Conservation (phyloP, 2,329 filamentous ascomycete species). For the Cercospora zeae-maydis region DNA sequence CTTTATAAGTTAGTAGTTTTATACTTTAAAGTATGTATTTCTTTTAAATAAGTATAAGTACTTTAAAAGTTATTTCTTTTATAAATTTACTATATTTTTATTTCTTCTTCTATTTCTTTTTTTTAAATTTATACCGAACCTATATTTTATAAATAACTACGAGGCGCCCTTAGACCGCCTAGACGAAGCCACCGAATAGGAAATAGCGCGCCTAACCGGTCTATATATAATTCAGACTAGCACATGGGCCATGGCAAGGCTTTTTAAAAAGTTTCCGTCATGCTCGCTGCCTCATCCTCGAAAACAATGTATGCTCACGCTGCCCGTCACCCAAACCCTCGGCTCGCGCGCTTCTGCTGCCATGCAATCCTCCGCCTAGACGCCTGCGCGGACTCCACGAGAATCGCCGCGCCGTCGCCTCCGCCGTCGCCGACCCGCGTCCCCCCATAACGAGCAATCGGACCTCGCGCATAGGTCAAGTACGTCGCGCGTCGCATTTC, state of each 20-base stretch:
- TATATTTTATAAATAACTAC: too few relatives aligned
- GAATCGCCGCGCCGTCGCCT: background rate
- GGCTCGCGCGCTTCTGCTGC: background rate
- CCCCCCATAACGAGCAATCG: background rate
- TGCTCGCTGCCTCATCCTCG: background rate
- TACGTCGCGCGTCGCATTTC: background rate
- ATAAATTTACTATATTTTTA: too few relatives aligned
- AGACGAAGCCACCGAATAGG: too few relatives aligned
- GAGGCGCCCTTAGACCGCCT: too few relatives aligned
- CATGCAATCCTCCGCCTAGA: background rate
- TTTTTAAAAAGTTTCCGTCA: background rate
- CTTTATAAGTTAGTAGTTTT: too few relatives aligned
- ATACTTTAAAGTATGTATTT: too few relatives aligned
- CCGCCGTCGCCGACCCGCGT: background rate
- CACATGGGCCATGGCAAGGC: background rate
- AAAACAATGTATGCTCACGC: slow-evolving; percentile 4
- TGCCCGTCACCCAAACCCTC: background rate
- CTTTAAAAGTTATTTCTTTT: too few relatives aligned
- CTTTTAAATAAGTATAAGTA: too few relatives aligned
- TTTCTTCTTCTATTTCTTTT: too few relatives aligned
- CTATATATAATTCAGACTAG: too few relatives aligned
- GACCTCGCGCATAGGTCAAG: background rate
- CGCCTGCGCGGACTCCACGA: background rate
- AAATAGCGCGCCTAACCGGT: too few relatives aligned
- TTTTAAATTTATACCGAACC: too few relatives aligned